Percentiles rank a stretch among this genome's conserved stretches.
Conservation (phyloP, 371 early-diverging fungal genomes). For the Syncephalastrum racemosum region DNA sequence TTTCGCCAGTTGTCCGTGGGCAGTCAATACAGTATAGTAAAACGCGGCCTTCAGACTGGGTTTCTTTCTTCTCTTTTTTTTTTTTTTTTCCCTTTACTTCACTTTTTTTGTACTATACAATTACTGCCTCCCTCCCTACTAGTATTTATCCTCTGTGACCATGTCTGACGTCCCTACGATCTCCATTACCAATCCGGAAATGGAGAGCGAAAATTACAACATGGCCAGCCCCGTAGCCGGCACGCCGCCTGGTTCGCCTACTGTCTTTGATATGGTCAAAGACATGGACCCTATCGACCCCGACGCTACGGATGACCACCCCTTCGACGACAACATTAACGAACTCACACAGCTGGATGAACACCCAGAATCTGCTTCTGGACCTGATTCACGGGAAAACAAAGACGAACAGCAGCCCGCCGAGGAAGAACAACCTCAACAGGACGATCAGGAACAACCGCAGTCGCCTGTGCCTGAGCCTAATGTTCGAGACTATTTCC, state of each 20-base stretch:
- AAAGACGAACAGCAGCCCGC: neutral
- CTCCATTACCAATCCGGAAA: constrained; percentile 46
- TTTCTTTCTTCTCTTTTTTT: too few species aligned
- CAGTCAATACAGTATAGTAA: too few species aligned
- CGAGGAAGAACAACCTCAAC: constrained; percentile 1
- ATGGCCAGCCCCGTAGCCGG: constrained; percentile 27
- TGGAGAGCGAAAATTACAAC: constrained; percentile 35
- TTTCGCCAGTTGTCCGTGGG: too few species aligned
- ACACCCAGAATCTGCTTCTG: neutral
- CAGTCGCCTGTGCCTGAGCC: constrained; percentile 5
- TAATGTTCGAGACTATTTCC: constrained; percentile 28
- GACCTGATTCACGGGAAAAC: neutral
- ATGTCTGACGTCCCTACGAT: constrained; percentile 47
- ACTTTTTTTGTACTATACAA: too few species aligned
- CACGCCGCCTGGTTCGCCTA: constrained; percentile 40
- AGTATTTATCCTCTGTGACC: too few species aligned
- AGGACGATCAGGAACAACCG: neutral
- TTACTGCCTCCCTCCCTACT: too few species aligned
- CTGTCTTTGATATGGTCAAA: constrained; percentile 46
- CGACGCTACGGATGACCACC: constrained; percentile 16
- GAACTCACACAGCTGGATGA: constrained; percentile 1
- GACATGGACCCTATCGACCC: constrained; percentile 32
- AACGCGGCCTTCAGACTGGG: too few species aligned
- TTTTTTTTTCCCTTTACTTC: too few species aligned
- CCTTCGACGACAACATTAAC: constrained; percentile 5